Conservation (phyloP, 2,329 filamentous ascomycete species). For the Drechslerella coelobrocha region DNA sequence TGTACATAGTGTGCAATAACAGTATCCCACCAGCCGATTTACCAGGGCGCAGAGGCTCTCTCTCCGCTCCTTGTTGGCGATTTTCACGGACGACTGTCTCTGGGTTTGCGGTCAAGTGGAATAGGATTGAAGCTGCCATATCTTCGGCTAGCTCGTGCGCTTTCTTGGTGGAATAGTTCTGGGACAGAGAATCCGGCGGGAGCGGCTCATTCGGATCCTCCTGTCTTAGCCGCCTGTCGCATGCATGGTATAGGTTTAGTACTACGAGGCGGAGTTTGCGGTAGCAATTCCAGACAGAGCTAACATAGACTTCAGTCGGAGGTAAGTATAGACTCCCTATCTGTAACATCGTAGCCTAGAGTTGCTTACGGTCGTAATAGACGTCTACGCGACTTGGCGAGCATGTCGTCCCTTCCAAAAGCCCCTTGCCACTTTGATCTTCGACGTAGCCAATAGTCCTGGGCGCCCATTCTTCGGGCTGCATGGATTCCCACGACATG, state of each 20-base stretch:
- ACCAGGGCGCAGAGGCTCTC: not conserved
- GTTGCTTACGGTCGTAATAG: constrained; percentile 7
- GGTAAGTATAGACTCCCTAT: not conserved
- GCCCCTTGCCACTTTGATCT: not conserved
- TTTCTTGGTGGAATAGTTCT: not conserved
- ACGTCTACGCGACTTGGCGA: constrained; percentile 12
- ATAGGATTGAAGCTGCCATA: not conserved
- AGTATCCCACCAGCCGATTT: constrained; percentile 10
- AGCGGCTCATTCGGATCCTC: not conserved
- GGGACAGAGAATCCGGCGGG: not conserved
- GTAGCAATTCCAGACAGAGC: constrained; percentile 16
- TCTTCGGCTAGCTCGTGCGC: constrained; percentile 2
- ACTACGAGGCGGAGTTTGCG: constrained; percentile 17
- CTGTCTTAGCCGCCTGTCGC: constrained; percentile 1
- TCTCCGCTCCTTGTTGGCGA: too few relatives aligned
- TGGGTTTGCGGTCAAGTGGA: not conserved
- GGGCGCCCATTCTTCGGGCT: constrained; percentile 12
- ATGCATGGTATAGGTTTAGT: not conserved
- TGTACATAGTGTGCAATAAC: constrained; percentile 1
- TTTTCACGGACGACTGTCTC: not conserved
- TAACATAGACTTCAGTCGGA: constrained; percentile 5
- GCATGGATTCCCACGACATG: not conserved
- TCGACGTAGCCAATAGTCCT: not conserved
- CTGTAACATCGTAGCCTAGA: not conserved
- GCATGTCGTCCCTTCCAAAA: constrained; percentile 9